These are phyloP conservation scores for Thozetella sp. DNA, from an alignment of 495 filamentous ascomycete species.

Conservation along the genomic window DNA sequence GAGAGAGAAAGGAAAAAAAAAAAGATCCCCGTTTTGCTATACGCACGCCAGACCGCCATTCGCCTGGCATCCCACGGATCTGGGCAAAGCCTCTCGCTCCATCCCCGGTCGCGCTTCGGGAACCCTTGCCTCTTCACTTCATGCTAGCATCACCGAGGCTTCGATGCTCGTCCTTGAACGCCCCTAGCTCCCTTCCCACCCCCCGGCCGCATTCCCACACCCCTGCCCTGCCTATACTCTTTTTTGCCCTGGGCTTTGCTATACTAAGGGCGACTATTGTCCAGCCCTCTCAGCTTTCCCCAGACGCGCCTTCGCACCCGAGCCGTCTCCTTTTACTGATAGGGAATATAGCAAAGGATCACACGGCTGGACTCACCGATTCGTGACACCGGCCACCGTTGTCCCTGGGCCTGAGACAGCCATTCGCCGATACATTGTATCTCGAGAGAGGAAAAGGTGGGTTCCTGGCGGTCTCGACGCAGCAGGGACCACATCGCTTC, in stretches of 20 bases:
- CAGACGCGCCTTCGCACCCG: neutral
- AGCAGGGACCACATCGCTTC: neutral
- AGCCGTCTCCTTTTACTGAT: neutral
- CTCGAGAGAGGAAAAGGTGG: too few relatives aligned
- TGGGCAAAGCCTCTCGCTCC: neutral
- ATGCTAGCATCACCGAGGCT: neutral
- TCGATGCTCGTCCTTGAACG: neutral
- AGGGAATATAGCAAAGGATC: neutral
- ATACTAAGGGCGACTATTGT: neutral
- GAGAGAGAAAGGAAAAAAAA: too few relatives aligned
- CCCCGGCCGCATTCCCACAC: neutral
- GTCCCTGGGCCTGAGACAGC: neutral
- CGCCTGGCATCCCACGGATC: neutral
- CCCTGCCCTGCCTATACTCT: neutral
- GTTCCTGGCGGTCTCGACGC: neutral
- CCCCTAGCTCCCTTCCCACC: neutral
- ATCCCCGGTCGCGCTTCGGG: neutral
- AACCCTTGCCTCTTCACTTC: neutral
- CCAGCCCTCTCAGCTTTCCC: conserved; percentile 3
- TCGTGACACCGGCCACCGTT: neutral
- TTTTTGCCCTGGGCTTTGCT: neutral
- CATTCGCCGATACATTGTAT: neutral
- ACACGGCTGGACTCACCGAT: neutral
- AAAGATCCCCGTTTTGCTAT: too few relatives aligned
- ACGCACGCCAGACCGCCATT: conserved; percentile 3